A percentile compares a stretch with the other conserved stretches of the same genome.
phyloP scores from a whole-genome alignment of 192 early-diverging fungal species.

The Geranomyces michiganensis region DNA sequence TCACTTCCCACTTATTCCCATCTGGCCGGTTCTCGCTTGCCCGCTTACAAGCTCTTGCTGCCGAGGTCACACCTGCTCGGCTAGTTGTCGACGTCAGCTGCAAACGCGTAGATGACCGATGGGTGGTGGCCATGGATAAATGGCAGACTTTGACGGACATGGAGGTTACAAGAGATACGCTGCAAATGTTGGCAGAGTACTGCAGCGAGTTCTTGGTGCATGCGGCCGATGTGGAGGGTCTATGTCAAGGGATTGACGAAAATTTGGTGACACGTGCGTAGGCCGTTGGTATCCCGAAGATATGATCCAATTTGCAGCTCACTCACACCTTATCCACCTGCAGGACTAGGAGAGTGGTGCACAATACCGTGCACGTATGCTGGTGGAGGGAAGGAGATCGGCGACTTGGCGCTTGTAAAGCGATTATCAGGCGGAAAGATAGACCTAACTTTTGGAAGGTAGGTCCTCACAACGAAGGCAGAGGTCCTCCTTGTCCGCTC shows the following conservation, averaged over 20 bases:
- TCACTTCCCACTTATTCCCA: slow-evolving; percentile 95
- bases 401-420: slow-evolving; percentile 80
- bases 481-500: too few relatives aligned
- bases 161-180: slow-evolving; percentile 60
- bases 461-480: neutral
- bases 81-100: slow-evolving; percentile 89
- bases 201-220: slow-evolving; percentile 91
- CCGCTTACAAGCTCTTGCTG: slow-evolving; percentile 58
- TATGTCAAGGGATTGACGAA: slow-evolving; percentile 91
- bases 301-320: neutral
- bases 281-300: too few relatives aligned
- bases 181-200: slow-evolving; percentile 14
- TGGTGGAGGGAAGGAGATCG: slow-evolving; percentile 77
- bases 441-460: slow-evolving; percentile 93
- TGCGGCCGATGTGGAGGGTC: slow-evolving; percentile 96
- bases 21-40: slow-evolving; percentile 67
- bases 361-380: slow-evolving; percentile 93
- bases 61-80: slow-evolving; percentile 66
- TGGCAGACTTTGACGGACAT: slow-evolving; percentile 97
- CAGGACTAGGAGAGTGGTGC: slow-evolving; percentile 79
- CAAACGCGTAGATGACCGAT: slow-evolving; percentile 65
- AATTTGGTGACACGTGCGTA: slow-evolving; percentile 73
- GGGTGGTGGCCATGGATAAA: slow-evolving; percentile 97
- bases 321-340: neutral
- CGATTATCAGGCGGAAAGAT: slow-evolving; percentile 78